These are phyloP conservation scores for Penicillium malachiteum DNA, from an alignment of 495 filamentous ascomycete genomes.

Conservation along the genomic window DNA sequence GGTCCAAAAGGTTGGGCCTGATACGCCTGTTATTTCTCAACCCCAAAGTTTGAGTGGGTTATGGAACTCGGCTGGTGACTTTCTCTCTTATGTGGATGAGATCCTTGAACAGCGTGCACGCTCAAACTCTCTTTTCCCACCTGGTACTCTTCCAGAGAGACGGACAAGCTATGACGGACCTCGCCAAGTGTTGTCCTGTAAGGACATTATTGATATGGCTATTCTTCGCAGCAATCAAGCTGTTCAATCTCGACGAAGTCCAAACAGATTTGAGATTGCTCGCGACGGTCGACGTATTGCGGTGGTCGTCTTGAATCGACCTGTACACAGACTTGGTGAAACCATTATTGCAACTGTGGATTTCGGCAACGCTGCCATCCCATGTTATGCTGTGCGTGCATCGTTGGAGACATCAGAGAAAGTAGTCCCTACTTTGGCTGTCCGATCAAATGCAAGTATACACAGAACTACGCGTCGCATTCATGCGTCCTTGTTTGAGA, in stretches of 20 bases:
- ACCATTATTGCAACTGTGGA: slow-evolving; percentile 78
- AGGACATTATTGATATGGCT: slow-evolving; percentile 87
- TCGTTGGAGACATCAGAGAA: slow-evolving; percentile 77
- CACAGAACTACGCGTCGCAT: slow-evolving; percentile 79
- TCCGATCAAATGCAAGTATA: slow-evolving; percentile 82
- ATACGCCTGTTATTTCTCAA: slow-evolving; percentile 22
- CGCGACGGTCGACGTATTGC: slow-evolving; percentile 83
- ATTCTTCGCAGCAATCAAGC: slow-evolving; percentile 76
- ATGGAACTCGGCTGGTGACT: slow-evolving; percentile 55
- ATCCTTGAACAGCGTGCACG: slow-evolving; percentile 63
- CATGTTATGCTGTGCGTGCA: slow-evolving; percentile 75
- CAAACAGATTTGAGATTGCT: slow-evolving; percentile 91
- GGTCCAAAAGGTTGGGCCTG: slow-evolving; percentile 35
- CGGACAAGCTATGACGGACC: slow-evolving; percentile 47
- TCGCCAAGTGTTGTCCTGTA: slow-evolving; percentile 53
- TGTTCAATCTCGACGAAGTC: slow-evolving; percentile 58
- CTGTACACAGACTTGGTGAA: slow-evolving; percentile 88
- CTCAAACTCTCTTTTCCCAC: slow-evolving; percentile 53
- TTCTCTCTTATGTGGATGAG: slow-evolving; percentile 75
- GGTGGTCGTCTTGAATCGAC: slow-evolving; percentile 82
- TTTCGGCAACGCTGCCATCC: slow-evolving; percentile 69
- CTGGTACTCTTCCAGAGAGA: slow-evolving; percentile 66
- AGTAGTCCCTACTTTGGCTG: slow-evolving; percentile 71
- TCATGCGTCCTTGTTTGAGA: slow-evolving; percentile 72
- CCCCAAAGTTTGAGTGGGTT: slow-evolving; percentile 40